Conservation (phyloP, 495 filamentous ascomycete species). For the Aspergillus asperescens region DNA sequence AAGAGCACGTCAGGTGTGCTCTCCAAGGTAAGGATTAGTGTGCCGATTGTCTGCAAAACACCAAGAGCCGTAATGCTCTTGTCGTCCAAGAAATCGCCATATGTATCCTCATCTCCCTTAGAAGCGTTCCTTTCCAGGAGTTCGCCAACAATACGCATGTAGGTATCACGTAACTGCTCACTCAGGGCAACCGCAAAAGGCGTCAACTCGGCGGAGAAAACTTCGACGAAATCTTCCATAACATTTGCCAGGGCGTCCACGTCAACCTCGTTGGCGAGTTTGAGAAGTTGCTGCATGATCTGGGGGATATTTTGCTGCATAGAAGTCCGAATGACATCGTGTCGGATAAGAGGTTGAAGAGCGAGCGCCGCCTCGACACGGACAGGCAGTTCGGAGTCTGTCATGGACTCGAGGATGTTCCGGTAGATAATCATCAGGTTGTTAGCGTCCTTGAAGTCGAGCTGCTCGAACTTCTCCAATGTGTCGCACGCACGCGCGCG, state of each 20-base stretch:
- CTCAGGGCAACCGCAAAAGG: constrained; percentile 97
- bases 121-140: constrained; percentile 74
- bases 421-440: constrained; percentile 94
- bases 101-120: constrained; percentile 70
- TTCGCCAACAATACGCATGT: constrained; percentile 88
- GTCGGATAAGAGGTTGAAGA: constrained; percentile 88
- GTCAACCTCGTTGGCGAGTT: constrained; percentile 92
- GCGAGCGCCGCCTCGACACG: constrained; percentile 92
- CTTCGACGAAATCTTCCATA: constrained; percentile 99
- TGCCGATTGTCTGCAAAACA: constrained; percentile 95
- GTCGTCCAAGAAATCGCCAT: constrained; percentile 90
- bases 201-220: constrained; percentile 91
- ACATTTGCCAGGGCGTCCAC: constrained; percentile 94
- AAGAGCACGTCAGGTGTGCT: constrained; percentile 91
- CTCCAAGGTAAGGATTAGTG: constrained; percentile 91
- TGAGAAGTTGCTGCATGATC: constrained; percentile 97
- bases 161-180: constrained; percentile 94
- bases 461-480: constrained; percentile 92
- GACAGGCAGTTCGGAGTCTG: constrained; percentile 83
- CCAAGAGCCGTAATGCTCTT: constrained; percentile 97
- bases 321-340: constrained; percentile 84
- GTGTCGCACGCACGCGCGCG: constrained; percentile 94
- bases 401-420: constrained; percentile 96
- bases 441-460: constrained; percentile 91
- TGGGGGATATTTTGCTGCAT: constrained; percentile 99